Evolutionary conservation across 192 early-diverging fungal species (phyloP).

Genomic region (Coemansia asiatica): DNA sequence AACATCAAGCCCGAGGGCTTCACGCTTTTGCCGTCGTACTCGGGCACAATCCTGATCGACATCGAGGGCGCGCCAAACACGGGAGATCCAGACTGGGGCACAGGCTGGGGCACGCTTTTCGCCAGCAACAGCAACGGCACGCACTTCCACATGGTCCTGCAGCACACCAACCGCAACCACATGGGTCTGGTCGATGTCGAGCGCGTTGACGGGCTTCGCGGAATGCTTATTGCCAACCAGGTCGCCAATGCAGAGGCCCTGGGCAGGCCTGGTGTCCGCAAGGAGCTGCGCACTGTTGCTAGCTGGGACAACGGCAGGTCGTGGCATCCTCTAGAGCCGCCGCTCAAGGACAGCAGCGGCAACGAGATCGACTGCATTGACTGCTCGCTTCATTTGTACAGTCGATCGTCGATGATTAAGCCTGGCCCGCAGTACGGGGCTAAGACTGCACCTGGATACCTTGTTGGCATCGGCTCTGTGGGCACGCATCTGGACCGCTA

Average conservation of each 20-base stretch:
- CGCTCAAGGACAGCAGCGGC: constrained; percentile 41
- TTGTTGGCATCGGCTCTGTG: constrained; percentile 91
- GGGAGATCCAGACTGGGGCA: constrained; percentile 37
- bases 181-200: constrained; percentile 85
- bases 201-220: constrained; percentile 82
- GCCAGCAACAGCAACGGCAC: constrained; percentile 86
- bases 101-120: constrained; percentile 64
- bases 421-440: constrained; percentile 68
- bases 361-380: constrained; percentile 41
- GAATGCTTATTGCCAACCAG: constrained; percentile 86
- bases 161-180: constrained; percentile 77
- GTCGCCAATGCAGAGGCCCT: constrained; percentile 73
- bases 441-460: constrained; percentile 70
- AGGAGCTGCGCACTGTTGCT: constrained; percentile 73
- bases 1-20: constrained; percentile 75
- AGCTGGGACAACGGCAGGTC: constrained; percentile 85
- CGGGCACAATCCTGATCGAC: constrained; percentile 77
- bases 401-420: constrained; percentile 59
- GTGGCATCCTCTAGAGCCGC: constrained; percentile 66
- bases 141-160: constrained; percentile 71
- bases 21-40: constrained; percentile 82
- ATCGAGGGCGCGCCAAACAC: constrained; percentile 62
- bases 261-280: constrained; percentile 54
- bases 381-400: constrained; percentile 81
- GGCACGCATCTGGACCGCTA: constrained; percentile 64